Conservation (phyloP, 1,139 yeast species). For the Taphrina populina region DNA sequence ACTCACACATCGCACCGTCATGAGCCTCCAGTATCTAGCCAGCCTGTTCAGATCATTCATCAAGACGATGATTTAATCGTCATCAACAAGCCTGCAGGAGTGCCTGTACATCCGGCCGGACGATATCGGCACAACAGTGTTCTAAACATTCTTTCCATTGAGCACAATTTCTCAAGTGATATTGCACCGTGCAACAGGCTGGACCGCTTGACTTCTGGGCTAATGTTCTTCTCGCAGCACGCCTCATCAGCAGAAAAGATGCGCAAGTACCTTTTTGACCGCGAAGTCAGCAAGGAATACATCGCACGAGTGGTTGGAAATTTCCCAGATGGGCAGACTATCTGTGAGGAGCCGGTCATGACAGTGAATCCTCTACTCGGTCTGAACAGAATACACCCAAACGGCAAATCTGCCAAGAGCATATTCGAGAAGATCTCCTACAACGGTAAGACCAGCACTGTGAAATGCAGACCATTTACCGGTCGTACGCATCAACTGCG, state of each 20-base stretch:
- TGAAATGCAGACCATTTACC: slow-evolving; percentile 78
- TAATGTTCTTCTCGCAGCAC: slow-evolving; percentile 87
- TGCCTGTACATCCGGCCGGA: slow-evolving; percentile 97
- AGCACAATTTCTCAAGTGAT: slow-evolving; percentile 42
- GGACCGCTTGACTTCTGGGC: slow-evolving; percentile 88
- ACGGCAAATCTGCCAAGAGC: slow-evolving; percentile 61
- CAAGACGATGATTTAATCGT: slow-evolving; percentile 79
- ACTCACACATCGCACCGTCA: slow-evolving; percentile 82
- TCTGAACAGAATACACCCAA: slow-evolving; percentile 64
- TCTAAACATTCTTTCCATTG: slow-evolving; percentile 74
- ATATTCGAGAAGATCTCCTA: slow-evolving; percentile 59
- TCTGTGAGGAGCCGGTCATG: slow-evolving; percentile 65
- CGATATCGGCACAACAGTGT: slow-evolving; percentile 82
- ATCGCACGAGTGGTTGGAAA: slow-evolving; percentile 84
- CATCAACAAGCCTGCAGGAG: slow-evolving; percentile 90
- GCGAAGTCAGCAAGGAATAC: slow-evolving; percentile 78
- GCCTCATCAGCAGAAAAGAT: slow-evolving; percentile 76
- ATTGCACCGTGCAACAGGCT: slow-evolving; percentile 70
- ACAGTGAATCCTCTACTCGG: slow-evolving; percentile 79
- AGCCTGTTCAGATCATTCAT: slow-evolving; percentile 67
- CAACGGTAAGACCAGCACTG: slow-evolving; percentile 66
- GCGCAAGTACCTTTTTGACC: slow-evolving; percentile 69
- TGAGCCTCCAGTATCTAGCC: slow-evolving; percentile 82
- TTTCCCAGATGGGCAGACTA: slow-evolving; percentile 60
- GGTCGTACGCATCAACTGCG: slow-evolving; percentile 95